phyloP scores from a whole-genome alignment of 2,329 filamentous ascomycete genomes.

The Simplicillium aogashimaense region DNA sequence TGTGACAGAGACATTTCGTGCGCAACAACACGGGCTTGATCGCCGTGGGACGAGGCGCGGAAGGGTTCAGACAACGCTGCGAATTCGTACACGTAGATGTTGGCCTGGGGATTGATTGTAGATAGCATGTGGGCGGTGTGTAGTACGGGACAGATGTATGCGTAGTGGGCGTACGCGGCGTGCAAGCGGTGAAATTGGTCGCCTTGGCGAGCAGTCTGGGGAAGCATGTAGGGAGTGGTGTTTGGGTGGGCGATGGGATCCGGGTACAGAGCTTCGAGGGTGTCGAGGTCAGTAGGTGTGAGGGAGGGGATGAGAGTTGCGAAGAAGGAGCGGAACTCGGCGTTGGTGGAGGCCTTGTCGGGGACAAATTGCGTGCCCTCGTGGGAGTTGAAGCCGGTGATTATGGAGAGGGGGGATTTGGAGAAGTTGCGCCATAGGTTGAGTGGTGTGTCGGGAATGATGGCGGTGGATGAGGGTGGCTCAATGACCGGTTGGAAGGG shows the following conservation, averaged over 20 bases:
- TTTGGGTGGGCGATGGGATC: conserved; percentile 34
- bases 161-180: conserved; percentile 53
- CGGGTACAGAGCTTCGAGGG: conserved; percentile 52
- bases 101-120: neutral
- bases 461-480: conserved; percentile 26
- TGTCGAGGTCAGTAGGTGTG: conserved; percentile 36
- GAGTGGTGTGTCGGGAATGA: conserved; percentile 49
- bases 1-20: conserved; percentile 28
- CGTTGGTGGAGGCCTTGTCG: conserved; percentile 29
- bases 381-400: conserved; percentile 63
- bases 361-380: conserved; percentile 60
- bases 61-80: conserved; percentile 7
- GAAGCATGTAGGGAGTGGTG: conserved; percentile 22
- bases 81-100: neutral
- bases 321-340: conserved; percentile 53
- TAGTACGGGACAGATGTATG: conserved; percentile 53
- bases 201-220: conserved; percentile 26
- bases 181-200: conserved; percentile 47
- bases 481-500: conserved; percentile 64
- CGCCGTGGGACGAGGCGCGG: conserved; percentile 35
- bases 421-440: conserved; percentile 47
- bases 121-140: conserved; percentile 31
- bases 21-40: conserved; percentile 31
- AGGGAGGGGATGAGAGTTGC: conserved; percentile 48
- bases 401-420: conserved; percentile 31